phyloP scores from a whole-genome alignment of 2,329 filamentous ascomycete species.

The Davidsoniella virescens region DNA sequence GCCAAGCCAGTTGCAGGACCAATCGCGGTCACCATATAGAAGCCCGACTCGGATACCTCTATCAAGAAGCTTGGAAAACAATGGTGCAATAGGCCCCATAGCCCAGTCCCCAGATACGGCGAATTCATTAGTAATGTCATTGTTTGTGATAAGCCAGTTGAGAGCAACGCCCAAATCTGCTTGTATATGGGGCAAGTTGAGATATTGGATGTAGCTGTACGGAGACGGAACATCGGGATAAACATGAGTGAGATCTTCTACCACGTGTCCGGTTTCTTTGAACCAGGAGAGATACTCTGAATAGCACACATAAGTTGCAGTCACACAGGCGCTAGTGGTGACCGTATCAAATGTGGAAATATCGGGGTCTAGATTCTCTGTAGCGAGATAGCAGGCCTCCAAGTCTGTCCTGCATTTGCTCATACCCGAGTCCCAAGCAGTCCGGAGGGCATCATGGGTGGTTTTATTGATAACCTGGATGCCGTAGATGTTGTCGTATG shows the following conservation, averaged over 20 bases:
- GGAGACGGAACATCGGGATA: conserved; percentile 45
- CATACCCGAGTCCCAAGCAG: not conserved
- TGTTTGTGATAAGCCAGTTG: conserved; percentile 45
- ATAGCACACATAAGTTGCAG: not conserved
- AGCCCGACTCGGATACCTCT: conserved; percentile 52
- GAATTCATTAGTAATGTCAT: conserved; percentile 44
- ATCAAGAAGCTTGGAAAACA: conserved; percentile 41
- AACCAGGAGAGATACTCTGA: conserved; percentile 24
- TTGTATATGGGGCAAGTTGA: conserved; percentile 43
- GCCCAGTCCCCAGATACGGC: conserved; percentile 3
- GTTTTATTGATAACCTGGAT: conserved; percentile 39
- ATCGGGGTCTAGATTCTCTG: conserved; percentile 23
- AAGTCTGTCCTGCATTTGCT: not conserved
- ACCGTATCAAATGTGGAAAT: conserved; percentile 24
- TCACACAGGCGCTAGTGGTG: conserved; percentile 9
- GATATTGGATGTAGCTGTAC: conserved; percentile 42
- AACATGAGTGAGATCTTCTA: conserved; percentile 45
- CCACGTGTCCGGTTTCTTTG: conserved; percentile 32
- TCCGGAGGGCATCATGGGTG: conserved; percentile 15
- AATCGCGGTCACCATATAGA: conserved; percentile 51
- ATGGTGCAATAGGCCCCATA: conserved; percentile 18
- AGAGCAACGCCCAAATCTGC: conserved; percentile 44
- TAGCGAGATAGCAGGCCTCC: conserved; percentile 14
- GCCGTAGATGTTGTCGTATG: conserved; percentile 49
- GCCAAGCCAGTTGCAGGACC: conserved; percentile 54